Base-by-base conservation (phyloP, 805 yeast species). In the Pichia cephalocereana region DNA sequence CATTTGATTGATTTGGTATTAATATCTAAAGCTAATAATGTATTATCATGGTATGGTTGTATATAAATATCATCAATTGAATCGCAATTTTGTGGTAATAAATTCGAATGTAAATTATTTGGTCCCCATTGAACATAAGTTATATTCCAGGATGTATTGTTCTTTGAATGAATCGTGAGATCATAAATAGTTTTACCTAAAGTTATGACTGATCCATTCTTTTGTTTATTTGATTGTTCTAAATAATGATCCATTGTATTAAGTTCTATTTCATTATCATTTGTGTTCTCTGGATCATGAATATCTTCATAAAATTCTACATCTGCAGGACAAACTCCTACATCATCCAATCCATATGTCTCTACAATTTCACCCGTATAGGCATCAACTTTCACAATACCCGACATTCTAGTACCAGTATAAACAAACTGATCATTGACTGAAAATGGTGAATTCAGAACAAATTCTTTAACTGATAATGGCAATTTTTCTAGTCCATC, bases 111-210 rank as follows among this genome's bases (percentile, higher is more conserved):
- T 46, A 89, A 69, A 54, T 86, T 81, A 63, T 91, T 91, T 41
- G 96, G 95, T 10, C 93, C 95, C 96, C 97, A 93, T 37, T 83
- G 75, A 1, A 95, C 74, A 60, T 84, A 89, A 0, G 90, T 81
- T 17, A 93, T 86, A 58, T 88, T 86, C 93, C 96, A 90, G 2
- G 82, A 76, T 0, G 82, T 68, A 51, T 79, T 79, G 51, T 78
- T 75, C 55, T 75, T 79, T 3, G 93, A 82, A 60, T 88, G 83
- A n/a, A 93, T 91, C 0, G 80, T 70, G 40, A 86, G 68, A 54
- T 83, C 85, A 59, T 82, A 86, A 0, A 80, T 79, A 0, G 90
- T 81, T 61, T 78, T 82, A 0, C 95, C 95, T 6, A 86, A 64
- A 57, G 80, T 69, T 6, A 84, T 68, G 6, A 72, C 64, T 34